phyloP scores from a whole-genome alignment of 805 yeast species.

The Wickerhamomyces ciferrii region DNA sequence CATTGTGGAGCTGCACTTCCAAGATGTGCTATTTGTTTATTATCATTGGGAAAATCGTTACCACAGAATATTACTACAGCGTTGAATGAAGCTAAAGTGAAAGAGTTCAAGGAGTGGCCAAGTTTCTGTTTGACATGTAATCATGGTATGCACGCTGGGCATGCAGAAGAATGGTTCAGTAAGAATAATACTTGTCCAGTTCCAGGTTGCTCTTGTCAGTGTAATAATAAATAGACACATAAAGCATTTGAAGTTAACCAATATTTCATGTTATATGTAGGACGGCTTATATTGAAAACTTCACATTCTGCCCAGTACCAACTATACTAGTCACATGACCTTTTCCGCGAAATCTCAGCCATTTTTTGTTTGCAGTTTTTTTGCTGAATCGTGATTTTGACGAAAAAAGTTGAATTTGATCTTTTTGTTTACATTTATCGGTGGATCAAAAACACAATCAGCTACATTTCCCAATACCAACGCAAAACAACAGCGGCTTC shows the following conservation, averaged over 20 bases:
- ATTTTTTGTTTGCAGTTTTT: neutral
- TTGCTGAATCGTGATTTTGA: neutral
- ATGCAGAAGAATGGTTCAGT: slow-evolving; percentile 94
- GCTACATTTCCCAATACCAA: neutral
- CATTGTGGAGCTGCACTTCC: slow-evolving; percentile 88
- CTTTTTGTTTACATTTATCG: neutral
- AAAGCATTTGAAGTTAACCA: no score
- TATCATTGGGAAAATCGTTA: slow-evolving; percentile 68
- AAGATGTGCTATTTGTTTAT: slow-evolving; percentile 82
- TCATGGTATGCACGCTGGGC: slow-evolving; percentile 93
- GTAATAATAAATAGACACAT: slow-evolving; percentile 48
- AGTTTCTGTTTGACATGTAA: slow-evolving; percentile 87
- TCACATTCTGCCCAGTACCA: neutral
- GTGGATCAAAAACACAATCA: neutral
- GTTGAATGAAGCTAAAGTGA: slow-evolving; percentile 12
- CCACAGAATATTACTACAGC: slow-evolving; percentile 26
- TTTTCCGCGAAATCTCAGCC: neutral
- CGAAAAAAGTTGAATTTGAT: neutral
- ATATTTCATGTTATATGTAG: no score
- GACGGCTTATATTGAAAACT: no score
- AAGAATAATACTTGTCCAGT: slow-evolving; percentile 89
- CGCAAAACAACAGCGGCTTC: neutral
- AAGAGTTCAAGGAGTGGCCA: slow-evolving; percentile 70
- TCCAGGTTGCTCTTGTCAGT: slow-evolving; percentile 84
- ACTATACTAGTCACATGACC: neutral